Evolutionary conservation across 257 asterid species (phyloP), one percentile per base, ranked within the genome.

Genomic region (Penstemon barbatus): DNA sequence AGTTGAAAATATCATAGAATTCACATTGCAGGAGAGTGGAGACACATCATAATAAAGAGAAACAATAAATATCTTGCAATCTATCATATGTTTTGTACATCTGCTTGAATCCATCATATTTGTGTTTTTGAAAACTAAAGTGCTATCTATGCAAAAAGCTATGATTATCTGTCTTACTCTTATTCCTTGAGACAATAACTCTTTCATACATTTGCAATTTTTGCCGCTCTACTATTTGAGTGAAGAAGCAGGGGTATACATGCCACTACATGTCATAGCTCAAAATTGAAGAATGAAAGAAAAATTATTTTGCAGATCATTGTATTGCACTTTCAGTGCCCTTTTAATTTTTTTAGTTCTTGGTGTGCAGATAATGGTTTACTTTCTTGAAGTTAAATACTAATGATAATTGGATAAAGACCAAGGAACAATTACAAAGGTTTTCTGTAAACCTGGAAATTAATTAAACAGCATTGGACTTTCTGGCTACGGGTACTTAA

Each of bases 401-500:
- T 61, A 48, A 63, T 55, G 19, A 58, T 25, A 25, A 25, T 25
- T 25, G 33, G 33, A 25, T 64, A 48, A 75, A 59, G 51, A 50
- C 25, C 58, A 7, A 36, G 12, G 44, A 37, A 43, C 48, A 70
- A 36, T 50, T 69, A 60, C 54, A 60, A 67, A 37, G 55, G 48
- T 49, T 68, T 63, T 57, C 33, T 12, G 15, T 45, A 57, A 42
- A 72, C n/a, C 48, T 60, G 60, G 67, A 69, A 71, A 73, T 69
- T 57, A 50, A 38, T 55, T 44, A 45, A 11, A 37, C 9, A 66
- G 65, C 63, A 8, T 11, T 33, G 46, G 42, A 19, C 53, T 67
- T 71, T 69, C 61, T 55, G 71, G 63, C 53, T 58, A 43, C 40
- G 69, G 66, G 71, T 64, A 38, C 50, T 53, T 63, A 37, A 50